A percentile compares a stretch with the other conserved stretches of the same genome.
These are phyloP conservation scores for Plasmopara viticola DNA, from an alignment of 352 stramenopile species.

Conservation along the genomic window DNA sequence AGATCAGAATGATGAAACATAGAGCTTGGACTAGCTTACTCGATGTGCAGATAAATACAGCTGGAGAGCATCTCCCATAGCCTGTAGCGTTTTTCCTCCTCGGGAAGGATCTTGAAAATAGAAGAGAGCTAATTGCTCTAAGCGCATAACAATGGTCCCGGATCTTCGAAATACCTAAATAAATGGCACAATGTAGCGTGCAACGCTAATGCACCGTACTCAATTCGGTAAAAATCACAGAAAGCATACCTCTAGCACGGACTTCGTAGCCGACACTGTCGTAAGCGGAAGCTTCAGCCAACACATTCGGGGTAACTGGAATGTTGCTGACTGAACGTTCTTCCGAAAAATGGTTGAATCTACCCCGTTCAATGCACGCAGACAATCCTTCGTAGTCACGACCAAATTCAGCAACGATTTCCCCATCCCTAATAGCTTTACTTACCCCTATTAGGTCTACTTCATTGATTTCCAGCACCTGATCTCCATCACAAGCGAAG, in stretches of 20 bases:
- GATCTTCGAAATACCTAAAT: conserved; percentile 41
- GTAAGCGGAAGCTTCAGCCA: conserved; percentile 36
- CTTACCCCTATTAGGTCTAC: conserved; percentile 52
- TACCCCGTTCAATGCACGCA: conserved; percentile 57
- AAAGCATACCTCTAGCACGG: conserved; percentile 36
- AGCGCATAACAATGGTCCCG: conserved; percentile 47
- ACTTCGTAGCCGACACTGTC: conserved; percentile 33
- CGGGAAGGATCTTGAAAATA: conserved; percentile 52
- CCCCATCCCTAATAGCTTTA: neutral
- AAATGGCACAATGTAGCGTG: conserved; percentile 1
- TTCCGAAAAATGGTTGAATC: conserved; percentile 52
- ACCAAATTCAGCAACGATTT: conserved; percentile 8
- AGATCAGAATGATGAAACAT: neutral
- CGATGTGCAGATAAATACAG: conserved; percentile 46
- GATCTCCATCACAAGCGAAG: conserved; percentile 8
- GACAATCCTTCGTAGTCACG: conserved; percentile 33
- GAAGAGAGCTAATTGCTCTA: conserved; percentile 58
- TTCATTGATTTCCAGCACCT: conserved; percentile 43
- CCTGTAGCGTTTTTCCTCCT: conserved; percentile 61
- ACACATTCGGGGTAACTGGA: conserved; percentile 39
- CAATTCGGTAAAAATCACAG: neutral
- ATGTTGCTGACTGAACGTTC: conserved; percentile 30
- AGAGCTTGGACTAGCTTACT: conserved; percentile 21
- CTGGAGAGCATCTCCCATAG: conserved; percentile 43
- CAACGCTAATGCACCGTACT: neutral